These are phyloP conservation scores for Ceratobasidium sp. DNA, from an alignment of 1,284 basidiomycete species.

Conservation along the genomic window DNA sequence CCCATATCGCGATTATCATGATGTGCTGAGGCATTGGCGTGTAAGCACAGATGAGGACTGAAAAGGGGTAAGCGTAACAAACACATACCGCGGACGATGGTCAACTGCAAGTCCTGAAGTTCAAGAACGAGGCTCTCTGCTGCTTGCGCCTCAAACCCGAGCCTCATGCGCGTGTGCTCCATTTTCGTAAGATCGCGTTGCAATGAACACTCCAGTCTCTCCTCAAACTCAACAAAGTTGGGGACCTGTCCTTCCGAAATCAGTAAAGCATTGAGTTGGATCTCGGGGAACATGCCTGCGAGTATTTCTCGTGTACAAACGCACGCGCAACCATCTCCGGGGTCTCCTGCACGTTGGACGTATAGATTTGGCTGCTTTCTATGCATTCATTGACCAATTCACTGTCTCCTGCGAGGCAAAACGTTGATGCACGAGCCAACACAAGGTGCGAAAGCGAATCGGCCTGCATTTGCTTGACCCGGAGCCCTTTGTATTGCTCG, in stretches of 20 bases:
- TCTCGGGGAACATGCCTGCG: slow-evolving; percentile 65
- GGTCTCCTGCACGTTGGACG: slow-evolving; percentile 69
- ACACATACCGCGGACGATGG: slow-evolving; percentile 83
- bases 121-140: slow-evolving; percentile 81
- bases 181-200: slow-evolving; percentile 82
- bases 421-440: slow-evolving; percentile 81
- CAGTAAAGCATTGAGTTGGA: background rate
- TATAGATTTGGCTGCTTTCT: slow-evolving; percentile 82
- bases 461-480: slow-evolving; percentile 84
- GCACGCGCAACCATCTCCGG: slow-evolving; percentile 82
- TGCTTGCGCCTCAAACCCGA: slow-evolving; percentile 77
- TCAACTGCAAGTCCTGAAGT: slow-evolving; percentile 84
- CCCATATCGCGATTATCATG: slow-evolving; percentile 86
- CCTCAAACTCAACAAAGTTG: slow-evolving; percentile 83
- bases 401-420: slow-evolving; percentile 81
- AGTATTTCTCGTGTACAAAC: slow-evolving; percentile 81
- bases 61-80: slow-evolving; percentile 54
- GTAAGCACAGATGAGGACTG: background rate
- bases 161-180: slow-evolving; percentile 84
- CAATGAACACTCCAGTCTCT: slow-evolving; percentile 81
- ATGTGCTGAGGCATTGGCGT: slow-evolving; percentile 57
- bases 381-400: slow-evolving; percentile 78
- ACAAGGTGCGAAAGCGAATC: slow-evolving; percentile 88
- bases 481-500: slow-evolving; percentile 81
- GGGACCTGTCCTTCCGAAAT: slow-evolving; percentile 68